Evolutionary conservation across 257 asterid species (phyloP), one percentile per base, ranked within the genome.

Genomic region (Penstemon newberryi): DNA sequence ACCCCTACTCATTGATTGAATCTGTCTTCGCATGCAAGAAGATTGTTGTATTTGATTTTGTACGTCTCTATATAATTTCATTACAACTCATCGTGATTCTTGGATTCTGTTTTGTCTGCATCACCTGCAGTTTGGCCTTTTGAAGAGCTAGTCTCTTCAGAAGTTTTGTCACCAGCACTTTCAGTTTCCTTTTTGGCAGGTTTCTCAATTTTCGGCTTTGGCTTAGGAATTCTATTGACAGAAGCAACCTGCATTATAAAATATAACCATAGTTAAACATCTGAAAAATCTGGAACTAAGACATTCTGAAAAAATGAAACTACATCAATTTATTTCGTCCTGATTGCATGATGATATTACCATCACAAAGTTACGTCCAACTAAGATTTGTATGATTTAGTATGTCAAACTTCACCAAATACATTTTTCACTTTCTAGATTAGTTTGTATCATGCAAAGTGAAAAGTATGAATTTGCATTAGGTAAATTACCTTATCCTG

Each of bases 201-300:
- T 83, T 93, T 93, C 88, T 93, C 97, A 18, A 88, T 87, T 65
- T 88, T 91, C 3, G 97, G 96, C 80, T 87, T 94, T 69, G 99
- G 97, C 85, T 89, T 94, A 56, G 99, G 95, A 71, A 94, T 91
- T 77, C 82, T 84, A 78, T 91, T 84, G 44, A 91, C 82, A 37
- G 84, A 80, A 52, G 87, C 68, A 70, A 94, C 96, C 99, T 94
- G 62, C 73, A 72, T 45, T 25, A 43, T 4, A 41, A 49, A 73
- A 12, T 18, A 37, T 5, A 54, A 63, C 25, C 53, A 46, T 7
- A 53, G 38, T 18, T 49, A 44, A 42, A 36, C 69, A 54, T 15
- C 19, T 5, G 49, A 39, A 6, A 61, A 69, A 56, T 5, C 2
- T 25, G 38, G 7, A 5, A 9, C 8, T 54, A 25, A 25, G 33